A percentile compares a stretch with the other conserved stretches of the same genome.
Evolutionary conservation across 495 filamentous ascomycete genomes (phyloP).

Genomic region (Daldinia concentrica): DNA sequence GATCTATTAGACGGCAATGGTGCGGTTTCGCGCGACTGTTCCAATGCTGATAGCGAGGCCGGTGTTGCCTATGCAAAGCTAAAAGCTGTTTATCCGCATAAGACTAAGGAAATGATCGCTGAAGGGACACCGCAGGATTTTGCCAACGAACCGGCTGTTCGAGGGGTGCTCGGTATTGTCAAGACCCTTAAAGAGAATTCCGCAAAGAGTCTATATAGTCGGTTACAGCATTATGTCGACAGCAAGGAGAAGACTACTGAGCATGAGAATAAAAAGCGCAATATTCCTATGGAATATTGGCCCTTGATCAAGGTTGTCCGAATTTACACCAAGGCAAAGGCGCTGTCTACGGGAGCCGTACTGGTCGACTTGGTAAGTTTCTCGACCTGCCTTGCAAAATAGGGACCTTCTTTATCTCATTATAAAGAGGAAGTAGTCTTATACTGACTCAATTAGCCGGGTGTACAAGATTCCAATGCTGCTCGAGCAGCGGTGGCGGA

Average conservation of each 20-base stretch:
- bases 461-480: slow-evolving; percentile 71
- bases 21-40: slow-evolving; percentile 54
- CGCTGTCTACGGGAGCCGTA: slow-evolving; percentile 68
- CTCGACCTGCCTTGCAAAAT: background rate
- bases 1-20: slow-evolving; percentile 61
- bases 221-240: slow-evolving; percentile 47
- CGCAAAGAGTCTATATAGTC: slow-evolving; percentile 38
- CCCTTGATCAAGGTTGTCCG: slow-evolving; percentile 72
- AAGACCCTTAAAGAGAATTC: slow-evolving; percentile 51
- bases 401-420: background rate
- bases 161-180: slow-evolving; percentile 58
- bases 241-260: slow-evolving; percentile 44
- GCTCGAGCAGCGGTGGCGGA: slow-evolving; percentile 69
- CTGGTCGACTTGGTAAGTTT: slow-evolving; percentile 68
- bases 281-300: slow-evolving; percentile 64
- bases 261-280: slow-evolving; percentile 34
- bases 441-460: slow-evolving; percentile 53
- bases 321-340: slow-evolving; percentile 65
- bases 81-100: slow-evolving; percentile 68
- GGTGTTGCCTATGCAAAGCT: slow-evolving; percentile 71
- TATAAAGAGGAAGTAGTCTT: background rate
- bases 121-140: slow-evolving; percentile 52
- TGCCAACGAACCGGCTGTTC: slow-evolving; percentile 49
- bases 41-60: slow-evolving; percentile 60
- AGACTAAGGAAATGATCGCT: slow-evolving; percentile 59